phyloP scores from a whole-genome alignment of 352 stramenopile genomes.

The Globisporangium solare region DNA sequence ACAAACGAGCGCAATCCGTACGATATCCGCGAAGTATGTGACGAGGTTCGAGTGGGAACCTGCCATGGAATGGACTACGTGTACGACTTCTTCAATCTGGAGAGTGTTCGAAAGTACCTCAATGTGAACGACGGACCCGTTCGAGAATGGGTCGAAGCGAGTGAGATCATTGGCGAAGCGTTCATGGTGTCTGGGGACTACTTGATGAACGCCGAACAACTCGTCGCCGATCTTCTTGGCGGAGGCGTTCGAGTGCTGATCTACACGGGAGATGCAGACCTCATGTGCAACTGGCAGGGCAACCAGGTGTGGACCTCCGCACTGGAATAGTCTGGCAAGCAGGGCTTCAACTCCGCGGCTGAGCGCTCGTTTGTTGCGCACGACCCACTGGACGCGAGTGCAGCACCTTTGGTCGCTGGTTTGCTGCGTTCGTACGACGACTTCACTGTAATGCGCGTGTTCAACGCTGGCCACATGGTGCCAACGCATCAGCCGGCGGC shows the following conservation, averaged over 20 bases:
- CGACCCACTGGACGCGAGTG: background rate
- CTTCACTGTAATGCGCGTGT: constrained; percentile 32
- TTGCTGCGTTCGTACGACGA: constrained; percentile 15
- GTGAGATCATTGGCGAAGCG: constrained; percentile 85
- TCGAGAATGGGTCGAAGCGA: constrained; percentile 87
- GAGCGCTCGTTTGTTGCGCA: constrained; percentile 19
- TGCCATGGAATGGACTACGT: constrained; percentile 7
- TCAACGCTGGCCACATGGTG: constrained; percentile 43
- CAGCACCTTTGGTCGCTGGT: constrained; percentile 9
- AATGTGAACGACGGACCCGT: constrained; percentile 31
- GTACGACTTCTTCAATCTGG: constrained; percentile 1
- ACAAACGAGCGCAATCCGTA: constrained; percentile 41
- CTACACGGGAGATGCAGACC: constrained; percentile 95
- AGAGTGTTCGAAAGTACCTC: constrained; percentile 2
- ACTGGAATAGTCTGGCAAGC: constrained; percentile 88
- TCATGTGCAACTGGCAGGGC: constrained; percentile 95
- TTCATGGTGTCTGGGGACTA: constrained; percentile 83
- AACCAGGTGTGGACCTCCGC: constrained; percentile 90
- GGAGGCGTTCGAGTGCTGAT: constrained; percentile 82
- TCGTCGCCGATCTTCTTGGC: constrained; percentile 85
- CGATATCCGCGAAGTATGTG: constrained; percentile 33
- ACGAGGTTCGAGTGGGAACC: background rate
- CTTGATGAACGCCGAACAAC: constrained; percentile 84
- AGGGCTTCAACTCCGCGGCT: constrained; percentile 62
- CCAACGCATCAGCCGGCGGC: constrained; percentile 33